Conservation (phyloP, 2,329 filamentous ascomycete genomes). For the Penicillium expansum region DNA sequence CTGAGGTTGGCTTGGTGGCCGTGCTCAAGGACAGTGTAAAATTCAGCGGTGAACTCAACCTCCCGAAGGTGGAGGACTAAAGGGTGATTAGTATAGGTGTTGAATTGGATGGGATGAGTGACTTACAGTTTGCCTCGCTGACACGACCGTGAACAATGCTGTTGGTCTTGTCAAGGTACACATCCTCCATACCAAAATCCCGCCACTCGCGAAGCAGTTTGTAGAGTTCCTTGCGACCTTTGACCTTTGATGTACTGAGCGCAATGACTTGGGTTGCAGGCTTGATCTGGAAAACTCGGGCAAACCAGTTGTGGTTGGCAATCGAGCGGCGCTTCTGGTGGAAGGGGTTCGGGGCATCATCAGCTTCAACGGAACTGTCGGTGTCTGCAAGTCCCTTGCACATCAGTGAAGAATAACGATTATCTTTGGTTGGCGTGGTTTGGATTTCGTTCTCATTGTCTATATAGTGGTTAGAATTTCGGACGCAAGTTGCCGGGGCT, state of each 20-base stretch:
- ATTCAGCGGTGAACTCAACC: conserved; percentile 81
- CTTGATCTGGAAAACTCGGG: conserved; percentile 84
- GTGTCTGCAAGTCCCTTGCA: conserved; percentile 17
- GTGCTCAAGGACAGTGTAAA: conserved; percentile 87
- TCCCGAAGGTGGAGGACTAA: conserved; percentile 77
- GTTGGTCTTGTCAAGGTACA: conserved; percentile 73
- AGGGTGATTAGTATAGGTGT: conserved; percentile 19
- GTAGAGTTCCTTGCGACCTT: conserved; percentile 73
- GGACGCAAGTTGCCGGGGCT: neutral
- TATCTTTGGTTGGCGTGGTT: conserved; percentile 6
- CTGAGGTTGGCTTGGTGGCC: conserved; percentile 72
- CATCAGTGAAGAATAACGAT: conserved; percentile 4
- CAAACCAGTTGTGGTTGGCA: conserved; percentile 74
- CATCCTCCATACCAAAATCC: conserved; percentile 74
- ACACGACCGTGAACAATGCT: conserved; percentile 79
- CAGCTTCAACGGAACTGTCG: conserved; percentile 18
- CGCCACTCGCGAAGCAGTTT: conserved; percentile 76
- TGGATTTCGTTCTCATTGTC: conserved; percentile 1
- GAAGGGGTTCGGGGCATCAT: conserved; percentile 14
- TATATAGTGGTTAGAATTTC: conserved; percentile 1
- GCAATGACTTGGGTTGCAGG: conserved; percentile 74
- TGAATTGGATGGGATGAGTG: neutral
- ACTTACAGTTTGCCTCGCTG: conserved; percentile 73
- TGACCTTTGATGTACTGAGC: conserved; percentile 68
- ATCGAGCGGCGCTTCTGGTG: conserved; percentile 15